These are phyloP conservation scores for Ganoderma sp. DNA, from an alignment of 1,284 basidiomycete species.

Conservation along the genomic window DNA sequence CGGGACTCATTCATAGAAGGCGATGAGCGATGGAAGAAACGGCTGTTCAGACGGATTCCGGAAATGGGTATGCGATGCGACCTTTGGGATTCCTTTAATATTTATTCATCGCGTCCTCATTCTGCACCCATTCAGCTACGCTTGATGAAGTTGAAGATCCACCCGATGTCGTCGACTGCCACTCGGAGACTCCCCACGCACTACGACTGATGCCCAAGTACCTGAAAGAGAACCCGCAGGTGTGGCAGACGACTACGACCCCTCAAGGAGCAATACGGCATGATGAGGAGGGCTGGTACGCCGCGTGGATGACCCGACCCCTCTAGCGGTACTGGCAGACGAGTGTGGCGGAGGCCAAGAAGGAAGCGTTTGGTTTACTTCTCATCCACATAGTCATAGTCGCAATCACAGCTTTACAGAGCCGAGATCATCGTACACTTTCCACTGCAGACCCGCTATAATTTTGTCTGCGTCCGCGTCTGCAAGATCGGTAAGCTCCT, in stretches of 20 bases:
- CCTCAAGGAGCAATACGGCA: neutral
- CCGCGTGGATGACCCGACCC: neutral
- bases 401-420: too few species aligned
- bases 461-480: too few species aligned
- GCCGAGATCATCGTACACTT: too few species aligned
- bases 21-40: neutral
- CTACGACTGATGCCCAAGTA: neutral
- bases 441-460: too few species aligned
- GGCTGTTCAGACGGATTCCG: neutral
- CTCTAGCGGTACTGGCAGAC: neutral
- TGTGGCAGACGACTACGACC: neutral
- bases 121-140: neutral
- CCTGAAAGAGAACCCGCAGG: neutral
- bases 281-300: neutral
- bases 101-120: neutral
- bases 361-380: too few species aligned
- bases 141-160: neutral
- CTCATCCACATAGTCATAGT: too few species aligned
- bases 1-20: neutral
- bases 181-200: neutral
- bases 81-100: neutral
- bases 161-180: neutral
- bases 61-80: neutral
- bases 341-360: too few species aligned
- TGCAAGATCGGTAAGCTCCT: neutral